A percentile compares a stretch with the other conserved stretches of the same genome.
Conservation (phyloP, 2,329 filamentous ascomycete genomes). For the Diaporthe destruens region DNA sequence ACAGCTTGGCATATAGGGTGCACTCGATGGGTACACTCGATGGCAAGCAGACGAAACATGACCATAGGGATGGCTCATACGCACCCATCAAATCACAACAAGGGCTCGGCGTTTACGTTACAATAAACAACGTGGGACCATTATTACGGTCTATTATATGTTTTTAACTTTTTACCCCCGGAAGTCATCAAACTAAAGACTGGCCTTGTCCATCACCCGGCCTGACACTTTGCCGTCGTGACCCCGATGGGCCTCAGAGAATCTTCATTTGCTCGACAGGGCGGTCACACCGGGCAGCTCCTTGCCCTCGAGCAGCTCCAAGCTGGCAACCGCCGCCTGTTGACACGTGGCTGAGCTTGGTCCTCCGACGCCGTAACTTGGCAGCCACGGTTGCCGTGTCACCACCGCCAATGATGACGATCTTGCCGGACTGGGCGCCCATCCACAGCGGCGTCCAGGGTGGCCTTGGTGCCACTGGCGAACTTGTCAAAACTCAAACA, state of each 20-base stretch:
- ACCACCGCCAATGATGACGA: constrained; percentile 98
- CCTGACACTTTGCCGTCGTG: constrained; percentile 49
- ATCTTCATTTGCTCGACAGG: constrained; percentile 80
- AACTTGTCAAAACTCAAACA: constrained; percentile 99
- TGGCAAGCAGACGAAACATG: constrained; percentile 16
- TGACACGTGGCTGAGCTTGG: constrained; percentile 96
- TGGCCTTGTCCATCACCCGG: constrained; percentile 49
- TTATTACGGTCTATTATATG: constrained; percentile 39
- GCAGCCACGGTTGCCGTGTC: constrained; percentile 98
- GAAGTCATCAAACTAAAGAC: constrained; percentile 49
- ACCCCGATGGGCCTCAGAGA: constrained; percentile 31
- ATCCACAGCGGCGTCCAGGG: constrained; percentile 88
- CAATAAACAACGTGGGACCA: constrained; percentile 12
- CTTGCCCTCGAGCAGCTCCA: constrained; percentile 98
- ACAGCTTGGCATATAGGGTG: constrained; percentile 24
- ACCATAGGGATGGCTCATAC: not conserved
- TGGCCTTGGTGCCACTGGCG: constrained; percentile 90
- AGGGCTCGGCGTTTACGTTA: constrained; percentile 3
- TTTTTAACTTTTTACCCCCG: constrained; percentile 5
- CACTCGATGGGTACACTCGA: constrained; percentile 36
- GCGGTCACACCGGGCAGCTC: constrained; percentile 93
- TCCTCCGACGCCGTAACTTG: constrained; percentile 98
- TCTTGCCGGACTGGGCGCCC: constrained; percentile 86
- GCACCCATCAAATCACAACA: not conserved
- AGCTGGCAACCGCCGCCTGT: constrained; percentile 93